Base-by-base conservation (phyloP, 2,329 filamentous ascomycete species). In the Dendryphion nanum region DNA sequence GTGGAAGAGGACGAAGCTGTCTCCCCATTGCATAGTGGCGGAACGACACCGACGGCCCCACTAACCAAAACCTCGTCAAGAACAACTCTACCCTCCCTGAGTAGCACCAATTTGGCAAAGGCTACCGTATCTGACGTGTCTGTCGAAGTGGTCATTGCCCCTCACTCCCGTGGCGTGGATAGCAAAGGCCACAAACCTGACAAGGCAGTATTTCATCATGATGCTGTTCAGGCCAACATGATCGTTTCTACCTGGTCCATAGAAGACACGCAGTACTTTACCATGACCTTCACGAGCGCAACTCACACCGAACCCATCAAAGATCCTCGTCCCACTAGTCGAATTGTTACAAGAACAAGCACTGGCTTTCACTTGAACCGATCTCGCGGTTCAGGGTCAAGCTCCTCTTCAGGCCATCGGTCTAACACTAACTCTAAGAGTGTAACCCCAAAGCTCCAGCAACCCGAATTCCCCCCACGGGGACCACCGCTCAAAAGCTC, bases 191-290 rank as follows among this genome's bases (percentile, higher is more conserved):
- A 51, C 10, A 33, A 21, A 14, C 29, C 33, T 18, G 38, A 40
- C 10, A 50, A 45, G 23, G 18, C 17, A 13, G n/a, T 19, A 3
- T 20, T 40, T 4, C 45, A 51, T 18, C 40, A 48, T 6, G 39
- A 55, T 20, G 66, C 73, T 20, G 62, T 79, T 0, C 78, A 79
- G 45, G 82, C 85, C 16, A 84, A 83, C 47, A 86, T 89, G 82
- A 86, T 89, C 32, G 79, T 89, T 16, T 85, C 82, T 1, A 77
- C 86, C 5, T 90, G 85, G 82, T 71, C 78, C n/a, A 78, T 85
- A 26, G 79, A 85, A 29, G 73, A 76, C 15, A 77, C 82, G 48
- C 79, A 75, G 7, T 89, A 83, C 62, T 89, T 82, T 56, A 89
- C 83, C 2, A 68, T 89, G 41, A 87, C 84, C 0, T 89, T 90